Base-by-base conservation (phyloP, 495 filamentous ascomycete species). In the Penicillium flavigenum region DNA sequence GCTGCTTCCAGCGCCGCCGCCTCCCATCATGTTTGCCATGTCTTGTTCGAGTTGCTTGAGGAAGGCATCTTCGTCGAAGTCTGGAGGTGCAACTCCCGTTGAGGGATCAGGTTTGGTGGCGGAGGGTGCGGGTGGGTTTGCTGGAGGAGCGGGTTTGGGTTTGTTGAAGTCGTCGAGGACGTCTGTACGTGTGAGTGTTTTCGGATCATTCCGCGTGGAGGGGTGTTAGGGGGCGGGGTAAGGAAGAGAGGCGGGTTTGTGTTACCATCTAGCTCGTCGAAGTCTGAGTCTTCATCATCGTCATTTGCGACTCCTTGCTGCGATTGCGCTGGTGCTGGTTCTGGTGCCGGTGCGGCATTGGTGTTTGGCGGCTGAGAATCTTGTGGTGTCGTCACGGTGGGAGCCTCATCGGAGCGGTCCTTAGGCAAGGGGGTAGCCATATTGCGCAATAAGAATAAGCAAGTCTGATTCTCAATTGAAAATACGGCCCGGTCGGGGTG, bases 181-280 rank as follows among this genome's bases (percentile, higher is more conserved):
- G 47, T 97, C 91, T 96, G 61, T 24, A 42, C 52, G 43, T 12
- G 44, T 50, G 17, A 24, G 48, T 54, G 47, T 26, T 54, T 7
- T 46, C 26, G 29, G 27, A 46, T 17, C 10, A 39, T 47, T 38
- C 44, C 14, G 27, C 19, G 34, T 39, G 41, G 44, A 44, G 34
- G 27, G 46, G 45, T 12, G 26, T 20, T 8, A 5, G 20, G 46
- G 24, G 5, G n/a, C 14, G 41, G 24, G 49, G n/a, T 20, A 34
- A 16, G 6, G n/a, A 32, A 12, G 22, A 20, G 44, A n/a, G 51
- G 41, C 31, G 39, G n/a, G 43, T 39, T 39, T 38, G 17, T 42
- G 38, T 50, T 66, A 88, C 91, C 93, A 72, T 98, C 93, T 43
- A 98, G 76, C 68, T 97, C 93, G 67, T 96, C 92, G 19, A 96